phyloP scores from a whole-genome alignment of 2,329 filamentous ascomycete genomes.

The Trichoderma harzianum region DNA sequence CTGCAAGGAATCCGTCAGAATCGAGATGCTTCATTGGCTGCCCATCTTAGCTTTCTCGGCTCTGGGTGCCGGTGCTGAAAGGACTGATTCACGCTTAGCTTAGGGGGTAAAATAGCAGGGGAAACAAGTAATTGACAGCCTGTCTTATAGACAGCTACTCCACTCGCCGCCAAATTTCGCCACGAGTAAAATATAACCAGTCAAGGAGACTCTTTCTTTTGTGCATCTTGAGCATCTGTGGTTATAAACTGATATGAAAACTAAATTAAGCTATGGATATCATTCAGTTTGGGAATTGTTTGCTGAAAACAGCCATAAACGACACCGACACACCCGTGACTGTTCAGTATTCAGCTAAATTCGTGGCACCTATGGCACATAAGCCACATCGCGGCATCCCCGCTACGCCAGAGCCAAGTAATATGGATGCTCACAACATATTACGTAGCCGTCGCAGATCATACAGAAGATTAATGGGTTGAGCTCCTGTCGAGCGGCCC shows the following conservation, averaged over 20 bases:
- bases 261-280: too few relatives aligned
- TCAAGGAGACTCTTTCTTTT: not conserved
- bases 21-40: not conserved
- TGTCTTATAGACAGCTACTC: not conserved
- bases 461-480: not conserved
- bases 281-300: not conserved
- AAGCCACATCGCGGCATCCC: not conserved
- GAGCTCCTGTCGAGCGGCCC: not conserved
- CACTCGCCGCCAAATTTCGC: not conserved
- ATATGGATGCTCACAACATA: not conserved
- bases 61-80: slow-evolving; percentile 3
- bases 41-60: not conserved
- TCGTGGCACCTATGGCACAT: not conserved
- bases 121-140: not conserved
- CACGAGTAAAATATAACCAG: not conserved
- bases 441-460: not conserved
- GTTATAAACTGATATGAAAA: not conserved
- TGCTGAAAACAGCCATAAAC: not conserved
- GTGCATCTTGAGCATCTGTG: not conserved
- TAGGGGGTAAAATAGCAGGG: not conserved
- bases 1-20: not conserved
- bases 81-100: not conserved
- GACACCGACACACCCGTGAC: not conserved
- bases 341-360: not conserved
- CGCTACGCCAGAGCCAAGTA: not conserved